Percentiles rank a stretch among this genome's conserved stretches.
Conservation (phyloP, 2,329 filamentous ascomycete species). For the Trichoderma koningiopsis region DNA sequence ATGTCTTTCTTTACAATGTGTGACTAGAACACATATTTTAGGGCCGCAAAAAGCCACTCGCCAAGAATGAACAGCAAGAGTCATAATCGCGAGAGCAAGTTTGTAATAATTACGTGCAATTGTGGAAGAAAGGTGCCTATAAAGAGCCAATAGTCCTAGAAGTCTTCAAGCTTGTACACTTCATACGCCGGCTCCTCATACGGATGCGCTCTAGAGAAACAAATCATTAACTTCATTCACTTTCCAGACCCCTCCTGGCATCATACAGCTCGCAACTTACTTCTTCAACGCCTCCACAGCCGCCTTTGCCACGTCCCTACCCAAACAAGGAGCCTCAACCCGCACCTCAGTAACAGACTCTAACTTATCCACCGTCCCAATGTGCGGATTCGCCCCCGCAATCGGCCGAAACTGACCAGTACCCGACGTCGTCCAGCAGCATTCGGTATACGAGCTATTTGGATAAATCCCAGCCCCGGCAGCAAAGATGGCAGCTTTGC, state of each 20-base stretch:
- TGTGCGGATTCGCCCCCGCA: conserved; percentile 61
- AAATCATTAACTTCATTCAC: not conserved
- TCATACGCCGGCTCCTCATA: conserved; percentile 56
- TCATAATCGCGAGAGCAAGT: not conserved
- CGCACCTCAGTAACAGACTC: conserved; percentile 62
- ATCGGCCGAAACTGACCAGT: conserved; percentile 68
- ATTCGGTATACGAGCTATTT: conserved; percentile 58
- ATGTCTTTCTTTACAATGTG: not conserved
- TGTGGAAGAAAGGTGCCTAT: not conserved
- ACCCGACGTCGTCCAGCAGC: conserved; percentile 54
- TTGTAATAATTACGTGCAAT: too few relatives aligned
- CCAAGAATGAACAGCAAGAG: not conserved
- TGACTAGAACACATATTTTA: not conserved
- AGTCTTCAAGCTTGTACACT: conserved; percentile 52
- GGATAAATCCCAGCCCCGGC: conserved; percentile 59
- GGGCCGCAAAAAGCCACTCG: too few relatives aligned
- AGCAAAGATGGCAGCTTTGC: conserved; percentile 59
- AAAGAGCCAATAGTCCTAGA: conserved; percentile 33
- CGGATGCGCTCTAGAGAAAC: conserved; percentile 44
- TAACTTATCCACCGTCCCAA: conserved; percentile 59
- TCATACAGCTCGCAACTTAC: conserved; percentile 56
- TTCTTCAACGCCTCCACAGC: conserved; percentile 66
- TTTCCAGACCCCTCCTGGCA: not conserved
- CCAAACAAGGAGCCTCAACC: conserved; percentile 64
- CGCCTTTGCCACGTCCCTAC: conserved; percentile 56